Conservation (phyloP, 805 yeast genomes). For the Zygotorulaspora danielsina region DNA sequence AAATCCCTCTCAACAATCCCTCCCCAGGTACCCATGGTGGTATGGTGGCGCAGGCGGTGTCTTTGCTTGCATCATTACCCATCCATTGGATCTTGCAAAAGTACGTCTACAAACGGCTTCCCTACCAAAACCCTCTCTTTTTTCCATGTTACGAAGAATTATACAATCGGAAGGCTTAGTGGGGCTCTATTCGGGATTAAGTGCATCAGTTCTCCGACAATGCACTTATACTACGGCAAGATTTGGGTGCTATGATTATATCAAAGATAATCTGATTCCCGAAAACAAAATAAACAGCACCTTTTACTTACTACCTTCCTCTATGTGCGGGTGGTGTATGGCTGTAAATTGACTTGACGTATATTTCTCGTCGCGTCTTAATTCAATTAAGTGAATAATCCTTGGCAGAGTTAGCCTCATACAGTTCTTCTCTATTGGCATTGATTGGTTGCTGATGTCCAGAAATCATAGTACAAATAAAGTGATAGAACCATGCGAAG, state of each 20-base stretch:
- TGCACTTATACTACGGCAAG: slow-evolving; percentile 84
- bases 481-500: no score
- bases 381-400: no score
- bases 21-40: slow-evolving; percentile 53
- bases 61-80: slow-evolving; percentile 64
- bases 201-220: slow-evolving; percentile 79
- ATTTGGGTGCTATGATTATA: slow-evolving; percentile 77
- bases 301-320: slow-evolving; percentile 60
- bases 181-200: slow-evolving; percentile 74
- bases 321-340: no score
- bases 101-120: slow-evolving; percentile 80
- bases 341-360: no score
- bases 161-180: slow-evolving; percentile 49
- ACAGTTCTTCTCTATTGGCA: no score
- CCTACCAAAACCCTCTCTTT: slow-evolving; percentile 57
- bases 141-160: slow-evolving; percentile 44
- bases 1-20: no score
- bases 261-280: slow-evolving; percentile 54
- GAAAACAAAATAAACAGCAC: slow-evolving; percentile 50
- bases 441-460: no score
- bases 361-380: no score
- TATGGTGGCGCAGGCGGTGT: slow-evolving; percentile 68
- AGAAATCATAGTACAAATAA: no score
- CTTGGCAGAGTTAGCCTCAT: no score
- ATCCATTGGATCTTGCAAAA: slow-evolving; percentile 82